A percentile compares a stretch with the other conserved stretches of the same genome.
Conservation (phyloP, 352 stramenopile species). For the Pythium dissotocum region DNA sequence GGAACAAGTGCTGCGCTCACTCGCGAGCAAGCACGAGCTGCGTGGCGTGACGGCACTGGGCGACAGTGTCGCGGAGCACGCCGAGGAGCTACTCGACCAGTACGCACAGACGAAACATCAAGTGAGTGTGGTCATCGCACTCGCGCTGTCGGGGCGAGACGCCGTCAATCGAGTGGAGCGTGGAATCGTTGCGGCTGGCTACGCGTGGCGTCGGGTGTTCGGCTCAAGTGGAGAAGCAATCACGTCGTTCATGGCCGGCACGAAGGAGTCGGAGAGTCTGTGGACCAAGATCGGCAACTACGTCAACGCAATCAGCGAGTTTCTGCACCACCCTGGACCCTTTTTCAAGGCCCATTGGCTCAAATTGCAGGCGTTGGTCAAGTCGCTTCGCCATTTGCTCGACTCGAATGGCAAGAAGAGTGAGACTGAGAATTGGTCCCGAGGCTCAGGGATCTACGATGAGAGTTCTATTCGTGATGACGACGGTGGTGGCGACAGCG, state of each 20-base stretch:
- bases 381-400: constrained; percentile 1
- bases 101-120: constrained; percentile 30
- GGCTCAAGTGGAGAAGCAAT: constrained; percentile 21
- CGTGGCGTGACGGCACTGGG: constrained; percentile 42
- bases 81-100: constrained; percentile 29
- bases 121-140: constrained; percentile 24
- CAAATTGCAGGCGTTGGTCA: constrained; percentile 19
- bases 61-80: constrained; percentile 37
- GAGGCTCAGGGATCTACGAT: neutral
- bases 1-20: constrained; percentile 37
- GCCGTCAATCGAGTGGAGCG: constrained; percentile 31
- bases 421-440: neutral
- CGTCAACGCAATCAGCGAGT: neutral
- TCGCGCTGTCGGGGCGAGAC: constrained; percentile 25
- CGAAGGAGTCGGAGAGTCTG: constrained; percentile 22
- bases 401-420: neutral
- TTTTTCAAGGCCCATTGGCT: constrained; percentile 21
- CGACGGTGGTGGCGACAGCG: neutral
- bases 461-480: neutral
- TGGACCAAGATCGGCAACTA: constrained; percentile 25
- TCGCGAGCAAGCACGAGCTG: constrained; percentile 50
- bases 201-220: constrained; percentile 44
- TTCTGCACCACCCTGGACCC: constrained; percentile 22
- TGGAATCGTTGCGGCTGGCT: constrained; percentile 40
- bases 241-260: constrained; percentile 32